Percentiles rank a stretch among this genome's conserved stretches.
Evolutionary conservation across 345 rosid species (phyloP).

Genomic region (Gossypium raimondii): DNA sequence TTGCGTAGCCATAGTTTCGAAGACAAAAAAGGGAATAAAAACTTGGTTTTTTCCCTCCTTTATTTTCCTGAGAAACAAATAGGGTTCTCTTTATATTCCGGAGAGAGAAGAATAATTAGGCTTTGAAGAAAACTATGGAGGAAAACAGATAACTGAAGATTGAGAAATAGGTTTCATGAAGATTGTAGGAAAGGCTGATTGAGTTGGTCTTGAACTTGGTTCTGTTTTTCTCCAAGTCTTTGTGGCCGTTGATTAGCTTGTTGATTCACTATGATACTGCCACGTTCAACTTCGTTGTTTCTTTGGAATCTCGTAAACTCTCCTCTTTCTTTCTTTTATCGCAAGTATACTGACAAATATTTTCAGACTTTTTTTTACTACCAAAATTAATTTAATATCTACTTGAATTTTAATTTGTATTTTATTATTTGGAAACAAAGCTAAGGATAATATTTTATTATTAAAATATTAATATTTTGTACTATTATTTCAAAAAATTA

Average conservation of each 20-base stretch:
- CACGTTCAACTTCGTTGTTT: background rate
- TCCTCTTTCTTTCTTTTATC: no score
- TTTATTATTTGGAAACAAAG: no score
- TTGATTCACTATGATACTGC: background rate
- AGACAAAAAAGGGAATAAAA: background rate
- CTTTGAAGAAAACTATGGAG: background rate
- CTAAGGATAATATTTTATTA: no score
- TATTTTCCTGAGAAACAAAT: background rate
- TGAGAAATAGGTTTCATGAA: background rate
- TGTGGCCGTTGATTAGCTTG: background rate
- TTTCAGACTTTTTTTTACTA: no score
- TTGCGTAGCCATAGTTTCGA: conserved; percentile 30
- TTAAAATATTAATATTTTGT: no score
- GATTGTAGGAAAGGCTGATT: background rate
- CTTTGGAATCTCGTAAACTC: no score
- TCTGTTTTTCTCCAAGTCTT: background rate
- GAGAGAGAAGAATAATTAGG: background rate
- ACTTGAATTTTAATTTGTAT: no score
- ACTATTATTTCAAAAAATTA: no score
- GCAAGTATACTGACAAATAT: no score
- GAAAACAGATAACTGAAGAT: no score
- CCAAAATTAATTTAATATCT: no score
- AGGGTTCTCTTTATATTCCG: background rate
- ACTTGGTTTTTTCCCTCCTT: background rate
- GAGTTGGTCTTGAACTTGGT: background rate